Percentiles rank a stretch among this genome's conserved stretches.
These are phyloP conservation scores for Priceomyces carsonii DNA, from an alignment of 805 yeast species.

Conservation along the genomic window DNA sequence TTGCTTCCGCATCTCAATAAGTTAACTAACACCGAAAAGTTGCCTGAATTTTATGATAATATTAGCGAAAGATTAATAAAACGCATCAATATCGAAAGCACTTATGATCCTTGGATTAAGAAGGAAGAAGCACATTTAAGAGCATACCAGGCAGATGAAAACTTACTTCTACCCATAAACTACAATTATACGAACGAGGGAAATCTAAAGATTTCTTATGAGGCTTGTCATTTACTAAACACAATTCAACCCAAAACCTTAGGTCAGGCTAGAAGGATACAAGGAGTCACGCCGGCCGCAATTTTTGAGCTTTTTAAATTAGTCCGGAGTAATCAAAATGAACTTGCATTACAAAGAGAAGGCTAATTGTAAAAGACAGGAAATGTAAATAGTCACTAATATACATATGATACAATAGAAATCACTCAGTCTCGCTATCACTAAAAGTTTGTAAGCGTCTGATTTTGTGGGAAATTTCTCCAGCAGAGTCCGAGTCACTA, in stretches of 20 bases:
- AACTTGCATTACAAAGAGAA: conserved; percentile 18
- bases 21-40: conserved; percentile 15
- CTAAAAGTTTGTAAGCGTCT: conserved; percentile 3
- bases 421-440: conserved; percentile 6
- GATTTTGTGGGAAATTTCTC: background rate
- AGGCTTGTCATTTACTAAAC: conserved; percentile 69
- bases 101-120: conserved; percentile 75
- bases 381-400: conserved; percentile 17
- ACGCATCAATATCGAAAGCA: conserved; percentile 75
- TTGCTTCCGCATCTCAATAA: conserved; percentile 28
- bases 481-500: background rate
- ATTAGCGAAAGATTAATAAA: conserved; percentile 46
- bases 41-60: conserved; percentile 26
- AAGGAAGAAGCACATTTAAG: conserved; percentile 70
- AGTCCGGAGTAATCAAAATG: conserved; percentile 33
- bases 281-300: conserved; percentile 95
- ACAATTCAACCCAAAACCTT: conserved; percentile 81
- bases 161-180: conserved; percentile 64
- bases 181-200: conserved; percentile 63
- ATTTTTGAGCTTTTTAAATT: conserved; percentile 73
- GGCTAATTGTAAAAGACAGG: background rate
- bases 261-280: conserved; percentile 93
- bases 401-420: conserved; percentile 10
- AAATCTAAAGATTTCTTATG: conserved; percentile 59
- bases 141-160: conserved; percentile 85